Conservation (phyloP, 306 rosid species). For the Begonia peltatifolia region DNA sequence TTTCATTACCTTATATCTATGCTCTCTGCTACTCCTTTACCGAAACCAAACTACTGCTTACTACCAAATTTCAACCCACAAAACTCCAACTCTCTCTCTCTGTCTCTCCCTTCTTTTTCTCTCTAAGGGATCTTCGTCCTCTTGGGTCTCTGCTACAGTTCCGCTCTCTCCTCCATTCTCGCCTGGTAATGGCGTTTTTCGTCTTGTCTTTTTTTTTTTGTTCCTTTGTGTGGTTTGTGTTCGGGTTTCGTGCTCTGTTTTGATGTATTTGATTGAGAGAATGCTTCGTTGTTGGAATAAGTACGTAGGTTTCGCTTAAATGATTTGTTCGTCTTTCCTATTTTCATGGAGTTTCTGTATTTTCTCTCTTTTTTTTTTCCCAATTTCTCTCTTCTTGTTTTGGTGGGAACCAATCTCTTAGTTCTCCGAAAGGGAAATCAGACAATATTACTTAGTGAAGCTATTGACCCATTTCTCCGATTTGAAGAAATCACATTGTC, state of each 20-base stretch:
- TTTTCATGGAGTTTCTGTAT: too few species aligned
- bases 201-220: background rate
- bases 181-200: background rate
- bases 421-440: too few species aligned
- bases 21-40: background rate
- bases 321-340: too few species aligned
- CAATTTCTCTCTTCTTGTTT: too few species aligned
- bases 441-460: too few species aligned
- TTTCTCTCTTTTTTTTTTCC: too few species aligned
- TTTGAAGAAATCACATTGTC: too few species aligned
- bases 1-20: background rate
- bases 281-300: too few species aligned
- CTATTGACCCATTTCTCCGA: too few species aligned
- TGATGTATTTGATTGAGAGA: too few species aligned
- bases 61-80: slow-evolving; percentile 1
- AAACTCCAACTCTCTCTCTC: background rate
- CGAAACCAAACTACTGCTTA: background rate
- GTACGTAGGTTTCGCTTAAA: too few species aligned
- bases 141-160: background rate
- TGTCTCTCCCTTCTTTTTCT: background rate
- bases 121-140: background rate
- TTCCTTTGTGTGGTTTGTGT: background rate
- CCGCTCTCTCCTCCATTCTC: background rate
- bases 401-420: too few species aligned
- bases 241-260: background rate